phyloP scores from a whole-genome alignment of 1,284 basidiomycete genomes.

The Rhodotorula sp. region DNA sequence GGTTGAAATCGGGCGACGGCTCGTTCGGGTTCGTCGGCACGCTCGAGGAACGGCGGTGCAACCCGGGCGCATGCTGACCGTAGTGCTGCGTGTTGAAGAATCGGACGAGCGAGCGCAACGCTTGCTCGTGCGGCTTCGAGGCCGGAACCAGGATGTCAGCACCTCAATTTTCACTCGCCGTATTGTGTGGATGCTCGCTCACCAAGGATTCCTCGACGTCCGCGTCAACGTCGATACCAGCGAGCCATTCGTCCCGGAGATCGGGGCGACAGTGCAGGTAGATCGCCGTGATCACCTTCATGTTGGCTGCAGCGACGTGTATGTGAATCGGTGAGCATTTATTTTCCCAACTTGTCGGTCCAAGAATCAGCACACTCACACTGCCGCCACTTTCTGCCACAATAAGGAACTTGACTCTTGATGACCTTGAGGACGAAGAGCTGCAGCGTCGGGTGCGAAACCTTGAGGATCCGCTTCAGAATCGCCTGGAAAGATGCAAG shows the following conservation, averaged over 20 bases:
- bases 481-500: conserved; percentile 63
- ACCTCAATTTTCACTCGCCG: not conserved
- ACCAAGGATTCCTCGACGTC: conserved; percentile 63
- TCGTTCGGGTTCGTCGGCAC: conserved; percentile 9
- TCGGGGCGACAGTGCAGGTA: conserved; percentile 96
- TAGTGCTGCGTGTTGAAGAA: conserved; percentile 65
- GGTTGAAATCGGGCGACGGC: conserved; percentile 31
- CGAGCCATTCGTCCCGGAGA: conserved; percentile 95
- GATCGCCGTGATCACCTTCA: conserved; percentile 99
- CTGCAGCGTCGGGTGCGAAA: conserved; percentile 90
- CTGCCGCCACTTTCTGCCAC: conserved; percentile 96
- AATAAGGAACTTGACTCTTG: conserved; percentile 98
- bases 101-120: conserved; percentile 88
- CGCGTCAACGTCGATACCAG: conserved; percentile 87
- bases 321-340: not conserved
- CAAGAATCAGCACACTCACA: conserved; percentile 56
- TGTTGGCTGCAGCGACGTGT: conserved; percentile 67
- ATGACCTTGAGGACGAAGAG: conserved; percentile 96
- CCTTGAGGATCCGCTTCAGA: conserved; percentile 87
- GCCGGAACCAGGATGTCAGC: not conserved
- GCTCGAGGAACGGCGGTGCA: conserved; percentile 42
- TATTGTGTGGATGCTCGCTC: not conserved
- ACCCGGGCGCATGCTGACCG: conserved; percentile 42
- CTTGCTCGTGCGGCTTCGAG: conserved; percentile 84
- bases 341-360: not conserved